Base-by-base conservation (phyloP, 257 asterid genomes). In the Cynanchum wilfordii region DNA sequence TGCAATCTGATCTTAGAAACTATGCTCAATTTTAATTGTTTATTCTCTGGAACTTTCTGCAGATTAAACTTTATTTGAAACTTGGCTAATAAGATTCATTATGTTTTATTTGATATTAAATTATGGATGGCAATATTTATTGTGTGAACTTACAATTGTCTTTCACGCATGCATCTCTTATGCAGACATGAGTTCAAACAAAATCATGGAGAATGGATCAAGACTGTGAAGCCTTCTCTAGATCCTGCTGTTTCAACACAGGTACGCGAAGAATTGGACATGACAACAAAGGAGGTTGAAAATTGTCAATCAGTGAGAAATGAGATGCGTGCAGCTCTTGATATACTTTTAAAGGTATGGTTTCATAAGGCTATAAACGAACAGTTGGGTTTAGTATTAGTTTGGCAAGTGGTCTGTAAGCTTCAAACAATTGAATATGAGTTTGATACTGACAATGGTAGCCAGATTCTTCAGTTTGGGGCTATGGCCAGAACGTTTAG, bases 111-210 rank as follows among this genome's bases (percentile, higher is more conserved):
- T 12, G 11, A 52, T 30, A 25, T 33, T 7, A 33, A 64, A 9
- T 7, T 64, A 64, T 64, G 17, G 27, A 57, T 36, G 49, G 10
- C 10, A 50, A 29, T 27, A 45, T 24, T 15, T 25, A 47, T 47
- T 68, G 72, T 0, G 40, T 45, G 17, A 13, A 50, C 60, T 24
- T 65, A 24, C 16, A 55, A 17, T 50, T 66, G 52, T 59, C 54
- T 50, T 38, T 47, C 25, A 19, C 15, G 40, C 24, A 16, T 70
- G 63, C 76, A 64, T 40, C 45, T 27, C 73, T 76, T 76, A 22
- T 66, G 44, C 87, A 95, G 99, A 76, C 85, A 88, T 38, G 98
- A 95, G 77, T 95, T 95, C 89, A 86, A 84, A 55, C 86, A 83
- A 81, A 82, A 84, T 79, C 97, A 95, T 73, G 66, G 71, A 36